phyloP scores from a whole-genome alignment of 2,329 filamentous ascomycete genomes.

The Polytolypa hystricis region DNA sequence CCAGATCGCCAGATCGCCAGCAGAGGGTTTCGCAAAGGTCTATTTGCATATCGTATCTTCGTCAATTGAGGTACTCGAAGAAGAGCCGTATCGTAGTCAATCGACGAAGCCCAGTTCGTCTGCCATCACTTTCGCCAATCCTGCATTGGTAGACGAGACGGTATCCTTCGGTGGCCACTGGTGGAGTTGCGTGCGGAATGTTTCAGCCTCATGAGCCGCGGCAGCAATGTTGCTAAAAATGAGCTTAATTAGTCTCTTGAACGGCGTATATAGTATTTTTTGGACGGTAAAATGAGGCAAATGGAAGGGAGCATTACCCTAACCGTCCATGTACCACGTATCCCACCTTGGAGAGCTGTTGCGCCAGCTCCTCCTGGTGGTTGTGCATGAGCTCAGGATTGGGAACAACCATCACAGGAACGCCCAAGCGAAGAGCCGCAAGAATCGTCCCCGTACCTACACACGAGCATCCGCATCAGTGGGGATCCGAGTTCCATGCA shows the following conservation, averaged over 20 bases:
- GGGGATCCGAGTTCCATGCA: neutral
- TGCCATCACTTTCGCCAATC: constrained; percentile 42
- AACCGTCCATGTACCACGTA: constrained; percentile 65
- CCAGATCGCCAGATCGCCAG: too few species aligned
- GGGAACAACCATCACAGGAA: constrained; percentile 79
- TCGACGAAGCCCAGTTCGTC: constrained; percentile 49
- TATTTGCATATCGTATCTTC: too few species aligned
- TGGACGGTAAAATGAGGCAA: neutral
- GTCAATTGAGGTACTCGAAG: too few species aligned
- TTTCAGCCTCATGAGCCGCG: constrained; percentile 40
- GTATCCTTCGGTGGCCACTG: constrained; percentile 42
- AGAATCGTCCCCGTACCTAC: constrained; percentile 82
- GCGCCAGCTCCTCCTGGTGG: constrained; percentile 79
- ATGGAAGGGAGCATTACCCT: constrained; percentile 51
- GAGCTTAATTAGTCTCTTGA: constrained; percentile 6
- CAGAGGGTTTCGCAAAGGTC: too few species aligned
- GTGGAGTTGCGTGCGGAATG: constrained; percentile 31
- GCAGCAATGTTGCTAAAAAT: constrained; percentile 34
- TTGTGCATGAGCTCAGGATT: constrained; percentile 76
- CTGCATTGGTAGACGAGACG: constrained; percentile 30
- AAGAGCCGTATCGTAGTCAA: too few species aligned
- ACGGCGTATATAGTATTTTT: neutral
- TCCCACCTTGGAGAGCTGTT: constrained; percentile 59
- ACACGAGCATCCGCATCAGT: neutral
- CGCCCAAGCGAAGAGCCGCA: constrained; percentile 61